Percentiles rank a stretch among this genome's conserved stretches.
phyloP scores from a whole-genome alignment of 257 asterid species.

The Verbascum thapsus region DNA sequence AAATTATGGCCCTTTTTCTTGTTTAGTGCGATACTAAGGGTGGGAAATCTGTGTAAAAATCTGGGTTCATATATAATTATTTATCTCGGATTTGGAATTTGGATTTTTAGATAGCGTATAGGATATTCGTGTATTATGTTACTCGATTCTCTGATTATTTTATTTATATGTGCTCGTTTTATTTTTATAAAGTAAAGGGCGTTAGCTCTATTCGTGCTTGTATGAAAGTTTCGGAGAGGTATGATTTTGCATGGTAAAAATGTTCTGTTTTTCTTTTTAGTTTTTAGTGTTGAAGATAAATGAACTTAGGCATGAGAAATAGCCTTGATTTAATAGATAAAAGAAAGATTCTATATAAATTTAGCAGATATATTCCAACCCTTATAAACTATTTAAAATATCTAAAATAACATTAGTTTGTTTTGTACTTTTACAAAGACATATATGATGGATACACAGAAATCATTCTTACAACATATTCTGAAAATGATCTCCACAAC shows the following conservation, averaged over 20 bases:
- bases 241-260: not conserved
- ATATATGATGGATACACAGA: not conserved
- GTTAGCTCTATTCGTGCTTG: not conserved
- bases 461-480: not conserved
- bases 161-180: not conserved
- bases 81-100: conserved; percentile 21
- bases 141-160: conserved; percentile 13
- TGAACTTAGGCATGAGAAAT: too few relatives aligned
- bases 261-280: too few relatives aligned
- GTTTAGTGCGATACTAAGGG: conserved; percentile 30
- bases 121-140: conserved; percentile 27
- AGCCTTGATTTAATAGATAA: too few relatives aligned
- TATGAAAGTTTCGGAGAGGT: not conserved
- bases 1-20: conserved; percentile 28
- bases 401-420: not conserved
- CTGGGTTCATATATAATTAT: conserved; percentile 26
- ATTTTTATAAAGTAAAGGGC: not conserved
- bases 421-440: not conserved
- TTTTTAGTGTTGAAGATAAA: too few relatives aligned
- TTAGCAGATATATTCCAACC: too few relatives aligned
- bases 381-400: too few relatives aligned
- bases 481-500: not conserved
- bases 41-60: conserved; percentile 25
- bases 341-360: too few relatives aligned
- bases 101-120: conserved; percentile 29